phyloP scores from a whole-genome alignment of 108 stramenopile genomes.

The Cyclotella baltica region DNA sequence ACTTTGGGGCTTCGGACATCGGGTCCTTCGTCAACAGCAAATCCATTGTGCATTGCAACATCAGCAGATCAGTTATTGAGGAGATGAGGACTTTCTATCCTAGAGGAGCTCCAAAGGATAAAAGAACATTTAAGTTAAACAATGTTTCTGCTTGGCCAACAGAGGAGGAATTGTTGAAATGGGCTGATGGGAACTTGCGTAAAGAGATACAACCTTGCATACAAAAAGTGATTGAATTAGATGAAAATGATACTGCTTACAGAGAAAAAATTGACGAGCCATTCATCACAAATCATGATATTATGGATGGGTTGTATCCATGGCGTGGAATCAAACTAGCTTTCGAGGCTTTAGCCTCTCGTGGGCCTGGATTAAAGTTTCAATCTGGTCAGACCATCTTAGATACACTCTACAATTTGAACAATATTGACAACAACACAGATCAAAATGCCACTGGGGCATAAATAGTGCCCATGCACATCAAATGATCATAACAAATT shows the following conservation, averaged over 20 bases:
- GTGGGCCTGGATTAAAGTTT: too few species aligned
- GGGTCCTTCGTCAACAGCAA: conserved; percentile 14
- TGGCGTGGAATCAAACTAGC: conserved; percentile 13
- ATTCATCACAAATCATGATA: conserved; percentile 23
- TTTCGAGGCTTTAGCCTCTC: background rate
- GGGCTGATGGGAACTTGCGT: conserved; percentile 27
- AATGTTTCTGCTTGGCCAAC: conserved; percentile 9
- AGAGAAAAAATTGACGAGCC: conserved; percentile 12
- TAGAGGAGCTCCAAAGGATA: background rate
- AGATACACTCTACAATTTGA: too few species aligned
- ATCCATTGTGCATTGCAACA: conserved; percentile 20
- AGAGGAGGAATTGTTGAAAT: conserved; percentile 19
- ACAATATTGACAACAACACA: too few species aligned
- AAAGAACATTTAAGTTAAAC: conserved; percentile 18
- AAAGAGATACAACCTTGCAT: conserved; percentile 24
- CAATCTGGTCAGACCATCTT: too few species aligned
- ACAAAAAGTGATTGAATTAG: conserved; percentile 23
- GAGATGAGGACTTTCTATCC: conserved; percentile 33
- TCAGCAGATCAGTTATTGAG: conserved; percentile 19
- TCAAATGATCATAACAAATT: too few species aligned
- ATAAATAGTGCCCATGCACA: too few species aligned
- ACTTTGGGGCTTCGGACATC: conserved; percentile 33
- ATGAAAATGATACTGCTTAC: conserved; percentile 18
- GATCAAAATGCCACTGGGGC: too few species aligned
- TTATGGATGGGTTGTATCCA: conserved; percentile 31